Evolutionary conservation across 2,329 filamentous ascomycete species (phyloP), one percentile per base, ranked within the genome.

Genomic region (Calonectria pseudoreteaudii): DNA sequence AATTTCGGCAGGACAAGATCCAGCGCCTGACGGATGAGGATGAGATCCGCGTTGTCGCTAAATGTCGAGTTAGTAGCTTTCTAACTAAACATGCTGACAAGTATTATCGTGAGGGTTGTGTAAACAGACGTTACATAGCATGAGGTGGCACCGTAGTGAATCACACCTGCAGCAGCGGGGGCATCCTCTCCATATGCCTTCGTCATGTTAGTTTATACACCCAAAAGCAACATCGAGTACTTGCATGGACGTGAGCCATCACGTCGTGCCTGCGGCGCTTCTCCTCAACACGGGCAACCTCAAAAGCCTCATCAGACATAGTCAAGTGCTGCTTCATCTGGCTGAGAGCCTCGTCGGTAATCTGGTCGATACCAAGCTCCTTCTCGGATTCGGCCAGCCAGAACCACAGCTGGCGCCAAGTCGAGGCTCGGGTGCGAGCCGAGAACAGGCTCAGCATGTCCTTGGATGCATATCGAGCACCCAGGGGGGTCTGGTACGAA

Each of bases 381-480:
- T 69, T 69, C 73, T 78, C 76, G 34, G 53, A 41, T 62, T 78
- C 76, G 14, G 73, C 76, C 20, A 77, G 76, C 30, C 68, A 60
- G 6, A 71, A 53, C 73, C 76, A 78, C 10, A 77, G 68, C 69
- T 78, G 72, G 8, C 76, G 70, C 77, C 77, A 78, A 41, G 74
- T 77, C 3, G 71, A 76, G 41, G 71, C 58, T 26, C 77, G 66
- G 23, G 75, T 70, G 20, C 73, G 41, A 18, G 66, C 23, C 13
- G 50, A 62, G 64, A 72, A 76, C 16, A 76, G 75, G 16, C n/a
- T 52, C 18, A 60, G 30, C 71, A 76, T 76, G 31, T 74, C 75
- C 44, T 60, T 53, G 73, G 62, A 68, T 18, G 62, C 66, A 36
- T 76, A 74, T 53, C 71, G 74, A 34, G 58, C 38, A 3, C 58